phyloP scores from a whole-genome alignment of 2,329 filamentous ascomycete genomes.

The Cercospora sesami region DNA sequence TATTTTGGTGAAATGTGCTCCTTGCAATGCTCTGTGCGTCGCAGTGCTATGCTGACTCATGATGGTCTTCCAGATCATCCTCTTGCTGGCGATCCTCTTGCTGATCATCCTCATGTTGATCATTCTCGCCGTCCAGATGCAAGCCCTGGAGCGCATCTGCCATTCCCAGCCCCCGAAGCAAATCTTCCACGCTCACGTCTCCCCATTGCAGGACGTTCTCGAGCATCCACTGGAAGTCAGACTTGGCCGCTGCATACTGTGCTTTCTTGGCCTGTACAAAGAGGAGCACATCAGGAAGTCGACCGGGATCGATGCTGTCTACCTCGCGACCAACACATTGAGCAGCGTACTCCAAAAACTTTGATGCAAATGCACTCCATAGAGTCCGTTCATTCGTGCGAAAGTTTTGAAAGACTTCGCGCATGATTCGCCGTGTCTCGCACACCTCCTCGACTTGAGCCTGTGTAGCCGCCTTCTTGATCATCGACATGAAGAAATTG shows the following conservation, averaged over 20 bases:
- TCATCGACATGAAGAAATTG: neutral
- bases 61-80: too few species aligned
- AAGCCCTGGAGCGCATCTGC: neutral
- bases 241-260: neutral
- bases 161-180: neutral
- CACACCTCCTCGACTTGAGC: neutral
- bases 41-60: neutral
- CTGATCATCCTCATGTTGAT: too few species aligned
- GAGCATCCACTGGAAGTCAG: neutral
- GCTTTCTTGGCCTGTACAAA: neutral
- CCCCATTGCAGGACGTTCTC: neutral
- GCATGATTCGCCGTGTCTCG: neutral
- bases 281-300: neutral
- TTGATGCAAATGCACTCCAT: neutral
- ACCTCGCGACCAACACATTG: neutral
- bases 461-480: neutral
- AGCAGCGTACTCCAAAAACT: neutral
- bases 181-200: neutral
- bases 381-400: neutral
- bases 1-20: neutral
- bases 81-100: too few species aligned
- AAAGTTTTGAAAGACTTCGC: neutral
- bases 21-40: neutral
- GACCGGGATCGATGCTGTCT: neutral
- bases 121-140: neutral